A percentile compares a stretch with the other conserved stretches of the same genome.
phyloP scores from a whole-genome alignment of 225 moss, liverwort and hornwort genomes.

The Sphagnum contortum region DNA sequence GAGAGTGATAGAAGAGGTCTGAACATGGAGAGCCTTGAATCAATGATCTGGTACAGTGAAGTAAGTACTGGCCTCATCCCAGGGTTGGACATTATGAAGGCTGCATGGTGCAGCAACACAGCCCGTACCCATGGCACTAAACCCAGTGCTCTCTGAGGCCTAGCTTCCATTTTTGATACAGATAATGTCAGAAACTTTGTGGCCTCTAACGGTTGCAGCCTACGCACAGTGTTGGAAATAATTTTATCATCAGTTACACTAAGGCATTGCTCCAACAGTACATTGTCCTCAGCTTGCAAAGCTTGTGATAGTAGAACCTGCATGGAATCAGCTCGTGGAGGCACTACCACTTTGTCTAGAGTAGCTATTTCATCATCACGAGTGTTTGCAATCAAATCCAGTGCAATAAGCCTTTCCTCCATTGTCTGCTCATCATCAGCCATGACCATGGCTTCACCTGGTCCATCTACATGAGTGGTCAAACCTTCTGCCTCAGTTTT shows the following conservation, averaged over 20 bases:
- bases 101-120: constrained; percentile 71
- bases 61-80: constrained; percentile 72
- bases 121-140: constrained; percentile 86
- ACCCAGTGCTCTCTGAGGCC: constrained; percentile 60
- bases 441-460: constrained; percentile 12
- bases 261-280: constrained; percentile 65
- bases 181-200: constrained; percentile 55
- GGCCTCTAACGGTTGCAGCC: constrained; percentile 58
- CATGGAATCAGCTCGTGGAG: constrained; percentile 59
- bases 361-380: constrained; percentile 12
- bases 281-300: constrained; percentile 63
- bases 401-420: constrained; percentile 74
- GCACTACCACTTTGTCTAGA: constrained; percentile 20
- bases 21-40: constrained; percentile 70
- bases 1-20: constrained; percentile 72
- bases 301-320: constrained; percentile 85
- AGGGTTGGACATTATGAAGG: constrained; percentile 71
- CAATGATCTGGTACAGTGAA: constrained; percentile 68
- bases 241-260: constrained; percentile 60
- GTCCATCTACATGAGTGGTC: constrained; percentile 3
- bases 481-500: constrained; percentile 15
- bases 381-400: constrained; percentile 49
- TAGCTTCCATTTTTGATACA: constrained; percentile 64
- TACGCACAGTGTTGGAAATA: constrained; percentile 55
- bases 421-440: constrained; percentile 59